Base-by-base conservation (phyloP, 331 rosid genomes). In the Telfairia occidentalis region DNA sequence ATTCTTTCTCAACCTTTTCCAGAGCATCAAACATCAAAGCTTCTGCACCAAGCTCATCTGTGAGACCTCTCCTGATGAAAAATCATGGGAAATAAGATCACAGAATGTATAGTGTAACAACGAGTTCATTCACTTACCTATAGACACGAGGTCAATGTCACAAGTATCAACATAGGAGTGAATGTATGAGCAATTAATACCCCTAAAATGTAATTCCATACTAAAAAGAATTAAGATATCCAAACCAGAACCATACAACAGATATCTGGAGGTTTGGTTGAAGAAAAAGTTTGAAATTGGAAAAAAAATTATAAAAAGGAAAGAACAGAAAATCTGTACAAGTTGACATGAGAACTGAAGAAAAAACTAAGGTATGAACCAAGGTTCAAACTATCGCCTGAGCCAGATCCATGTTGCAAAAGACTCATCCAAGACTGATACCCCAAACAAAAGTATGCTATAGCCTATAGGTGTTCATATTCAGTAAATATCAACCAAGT, bases 41-140 rank as follows among this genome's bases (percentile, higher is more conserved):
- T 87, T 95, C 97, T 5, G 89, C 96, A 80, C 97, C 99, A 59
- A 82, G 87, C 37, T 85, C 89, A 81, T 95, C 99, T 19, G 72
- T 54, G 37, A 95, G 79, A 80, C 96, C 93, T 63, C 88, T 83
- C 96, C 99, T 95, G 89, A 65, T n/a, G n/a, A 80, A 80, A 55
- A 16, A 74, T 54, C 40, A 7, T 11, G 15, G 37, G 15, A 59
- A 59, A 29, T 73, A n/a, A 9, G 48, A 11, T 73, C 64, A 18
- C 64, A 6, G 35, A 55, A 28, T 1, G 38, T 37, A n/a, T 15
- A 65, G 16, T 38, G 74, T 13, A 65, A 64, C 24, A 26, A 43
- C 26, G 57, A 40, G 28, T 26, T 38, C 6, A 8, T 28, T 34
- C 9, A 21, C 24, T 23, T 40, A 9, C 10, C 13, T 13, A 29